Percentiles rank a stretch among this genome's conserved stretches.
These are phyloP conservation scores for Leccinum subrobustum DNA, from an alignment of 1,284 basidiomycete species.

Conservation along the genomic window DNA sequence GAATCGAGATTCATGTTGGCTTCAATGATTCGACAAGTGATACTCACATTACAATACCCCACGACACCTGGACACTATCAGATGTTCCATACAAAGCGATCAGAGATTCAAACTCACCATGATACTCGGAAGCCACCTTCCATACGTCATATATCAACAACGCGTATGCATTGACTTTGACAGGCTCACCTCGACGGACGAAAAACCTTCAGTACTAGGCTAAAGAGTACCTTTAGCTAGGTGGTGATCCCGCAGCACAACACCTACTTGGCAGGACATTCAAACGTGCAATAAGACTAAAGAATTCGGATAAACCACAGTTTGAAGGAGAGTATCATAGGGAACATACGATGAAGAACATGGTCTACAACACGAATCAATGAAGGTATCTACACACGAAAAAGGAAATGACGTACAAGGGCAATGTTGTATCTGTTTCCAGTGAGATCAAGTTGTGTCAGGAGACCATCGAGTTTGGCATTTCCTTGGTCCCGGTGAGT, in stretches of 20 bases:
- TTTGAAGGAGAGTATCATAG: neutral
- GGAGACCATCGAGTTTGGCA: constrained; percentile 61
- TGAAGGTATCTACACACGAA: neutral
- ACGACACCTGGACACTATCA: constrained; percentile 37
- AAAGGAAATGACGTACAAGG: constrained; percentile 42
- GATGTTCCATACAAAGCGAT: neutral
- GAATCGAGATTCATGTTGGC: neutral
- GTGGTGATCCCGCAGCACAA: neutral
- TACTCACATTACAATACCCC: constrained; percentile 49
- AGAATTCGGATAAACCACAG: neutral
- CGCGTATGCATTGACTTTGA: neutral
- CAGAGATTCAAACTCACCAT: constrained; percentile 34
- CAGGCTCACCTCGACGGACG: constrained; percentile 45
- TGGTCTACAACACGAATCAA: constrained; percentile 43
- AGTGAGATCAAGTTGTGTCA: constrained; percentile 50
- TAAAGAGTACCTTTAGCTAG: constrained; percentile 19
- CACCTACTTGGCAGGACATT: constrained; percentile 36
- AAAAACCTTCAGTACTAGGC: constrained; percentile 49
- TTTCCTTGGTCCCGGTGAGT: constrained; percentile 45
- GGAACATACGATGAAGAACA: constrained; percentile 64
- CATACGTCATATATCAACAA: constrained; percentile 8
- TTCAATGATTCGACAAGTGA: neutral
- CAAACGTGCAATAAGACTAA: constrained; percentile 25
- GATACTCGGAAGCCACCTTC: constrained; percentile 42
- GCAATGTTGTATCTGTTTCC: constrained; percentile 67